Percentiles rank a stretch among this genome's conserved stretches.
Evolutionary conservation across 129 eudicot species (phyloP).

Genomic region (Tagetes patula): DNA sequence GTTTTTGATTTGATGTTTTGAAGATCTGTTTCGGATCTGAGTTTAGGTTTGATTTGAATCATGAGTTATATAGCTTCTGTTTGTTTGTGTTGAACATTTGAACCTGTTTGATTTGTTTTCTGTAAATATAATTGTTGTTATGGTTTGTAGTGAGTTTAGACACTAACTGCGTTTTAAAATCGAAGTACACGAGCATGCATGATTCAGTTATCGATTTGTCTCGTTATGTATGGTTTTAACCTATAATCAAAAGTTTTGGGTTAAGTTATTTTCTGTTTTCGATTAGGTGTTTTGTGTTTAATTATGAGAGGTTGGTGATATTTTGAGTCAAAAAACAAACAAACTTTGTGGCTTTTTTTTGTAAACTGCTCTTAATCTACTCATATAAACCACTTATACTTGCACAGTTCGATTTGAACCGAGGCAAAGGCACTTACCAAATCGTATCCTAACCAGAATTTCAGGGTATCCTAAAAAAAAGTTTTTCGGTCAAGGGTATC

Average conservation of each 20-base stretch:
- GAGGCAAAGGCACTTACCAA: no score
- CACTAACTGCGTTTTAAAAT: background rate
- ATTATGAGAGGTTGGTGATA: conserved; percentile 1
- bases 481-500: no score
- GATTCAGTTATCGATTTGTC: background rate
- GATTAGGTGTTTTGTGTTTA: conserved; percentile 4
- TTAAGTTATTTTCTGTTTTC: background rate
- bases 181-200: background rate
- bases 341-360: background rate
- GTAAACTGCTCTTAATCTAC: background rate
- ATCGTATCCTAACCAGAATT: no score
- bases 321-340: conserved; percentile 6
- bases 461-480: no score
- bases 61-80: no score
- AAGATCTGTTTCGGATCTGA: conserved; percentile 19
- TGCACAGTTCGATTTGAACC: no score
- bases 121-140: background rate
- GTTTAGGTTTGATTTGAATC: background rate
- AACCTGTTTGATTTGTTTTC: background rate
- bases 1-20: conserved; percentile 12
- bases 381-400: no score
- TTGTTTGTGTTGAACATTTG: background rate
- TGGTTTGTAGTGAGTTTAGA: background rate
- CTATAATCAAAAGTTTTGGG: background rate
- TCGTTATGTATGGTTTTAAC: no score